A percentile compares a stretch with the other conserved stretches of the same genome.
phyloP scores from a whole-genome alignment of 352 stramenopile species.

The Phytopythium vexans region DNA sequence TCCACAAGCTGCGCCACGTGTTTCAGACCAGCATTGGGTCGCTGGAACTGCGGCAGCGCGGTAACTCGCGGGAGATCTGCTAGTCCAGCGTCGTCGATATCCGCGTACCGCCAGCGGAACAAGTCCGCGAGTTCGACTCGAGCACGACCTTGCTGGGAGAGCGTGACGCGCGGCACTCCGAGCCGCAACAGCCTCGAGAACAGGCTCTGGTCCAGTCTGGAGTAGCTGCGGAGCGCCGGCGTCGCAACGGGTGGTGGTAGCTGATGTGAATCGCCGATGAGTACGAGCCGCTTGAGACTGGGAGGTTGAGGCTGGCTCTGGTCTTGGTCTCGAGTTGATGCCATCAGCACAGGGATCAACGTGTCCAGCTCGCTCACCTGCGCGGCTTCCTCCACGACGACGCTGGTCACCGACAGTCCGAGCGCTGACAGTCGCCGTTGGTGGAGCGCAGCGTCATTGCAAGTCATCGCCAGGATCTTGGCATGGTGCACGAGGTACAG shows the following conservation, averaged over 20 bases:
- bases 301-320: too few species aligned
- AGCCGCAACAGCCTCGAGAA: constrained; percentile 94
- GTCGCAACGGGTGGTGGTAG: constrained; percentile 92
- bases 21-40: constrained; percentile 88
- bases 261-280: constrained; percentile 94
- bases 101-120: constrained; percentile 83
- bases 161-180: constrained; percentile 88
- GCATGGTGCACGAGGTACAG: constrained; percentile 96
- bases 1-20: constrained; percentile 91
- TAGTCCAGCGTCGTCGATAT: constrained; percentile 10
- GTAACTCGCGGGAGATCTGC: constrained; percentile 23
- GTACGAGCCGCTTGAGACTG: constrained; percentile 91
- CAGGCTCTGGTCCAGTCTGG: constrained; percentile 93
- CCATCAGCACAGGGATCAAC: constrained; percentile 90
- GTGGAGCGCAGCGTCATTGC: constrained; percentile 92
- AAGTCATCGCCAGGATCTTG: constrained; percentile 95
- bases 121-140: constrained; percentile 84
- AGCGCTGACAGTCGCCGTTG: constrained; percentile 84
- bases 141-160: constrained; percentile 86
- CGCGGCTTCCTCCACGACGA: constrained; percentile 95
- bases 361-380: constrained; percentile 95
- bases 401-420: constrained; percentile 74
- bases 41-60: constrained; percentile 23
- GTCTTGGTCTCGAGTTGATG: constrained; percentile 27
- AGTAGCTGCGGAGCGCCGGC: constrained; percentile 83